A percentile compares a stretch with the other conserved stretches of the same genome.
Conservation (phyloP, 2,329 filamentous ascomycete species). For the Trichoderma sp. region DNA sequence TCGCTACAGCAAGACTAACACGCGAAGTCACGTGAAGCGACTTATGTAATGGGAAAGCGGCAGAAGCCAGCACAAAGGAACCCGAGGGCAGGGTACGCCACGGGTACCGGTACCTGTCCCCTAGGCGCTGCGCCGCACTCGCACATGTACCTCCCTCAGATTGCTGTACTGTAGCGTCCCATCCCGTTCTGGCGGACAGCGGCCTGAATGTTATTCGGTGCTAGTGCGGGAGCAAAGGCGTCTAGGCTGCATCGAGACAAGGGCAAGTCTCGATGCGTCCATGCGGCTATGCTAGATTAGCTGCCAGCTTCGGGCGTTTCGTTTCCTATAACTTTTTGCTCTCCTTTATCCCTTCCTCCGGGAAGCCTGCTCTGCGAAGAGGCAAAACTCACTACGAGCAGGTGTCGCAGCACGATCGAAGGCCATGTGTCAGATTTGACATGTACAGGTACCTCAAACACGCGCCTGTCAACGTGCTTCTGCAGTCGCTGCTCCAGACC, state of each 20-base stretch:
- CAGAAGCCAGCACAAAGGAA: not conserved
- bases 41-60: not conserved
- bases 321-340: not conserved
- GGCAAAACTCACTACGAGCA: not conserved
- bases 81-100: not conserved
- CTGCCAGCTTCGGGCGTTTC: not conserved
- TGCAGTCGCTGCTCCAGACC: not conserved
- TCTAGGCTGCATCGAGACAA: not conserved
- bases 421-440: not conserved
- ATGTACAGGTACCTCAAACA: not conserved
- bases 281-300: conserved; percentile 1
- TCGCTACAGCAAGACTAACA: not conserved
- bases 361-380: not conserved
- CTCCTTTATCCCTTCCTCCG: not conserved
- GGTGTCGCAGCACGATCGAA: not conserved
- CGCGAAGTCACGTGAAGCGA: conserved; percentile 6
- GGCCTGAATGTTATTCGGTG: not conserved
- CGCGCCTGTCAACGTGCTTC: not conserved
- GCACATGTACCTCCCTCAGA: not conserved
- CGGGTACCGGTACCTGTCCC: not conserved
- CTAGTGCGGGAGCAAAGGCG: not conserved
- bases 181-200: not conserved
- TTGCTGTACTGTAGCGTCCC: not conserved
- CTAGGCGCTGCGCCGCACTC: not conserved
- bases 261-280: not conserved